Conservation (phyloP, 2,329 filamentous ascomycete species). For the Colletotrichum lini region DNA sequence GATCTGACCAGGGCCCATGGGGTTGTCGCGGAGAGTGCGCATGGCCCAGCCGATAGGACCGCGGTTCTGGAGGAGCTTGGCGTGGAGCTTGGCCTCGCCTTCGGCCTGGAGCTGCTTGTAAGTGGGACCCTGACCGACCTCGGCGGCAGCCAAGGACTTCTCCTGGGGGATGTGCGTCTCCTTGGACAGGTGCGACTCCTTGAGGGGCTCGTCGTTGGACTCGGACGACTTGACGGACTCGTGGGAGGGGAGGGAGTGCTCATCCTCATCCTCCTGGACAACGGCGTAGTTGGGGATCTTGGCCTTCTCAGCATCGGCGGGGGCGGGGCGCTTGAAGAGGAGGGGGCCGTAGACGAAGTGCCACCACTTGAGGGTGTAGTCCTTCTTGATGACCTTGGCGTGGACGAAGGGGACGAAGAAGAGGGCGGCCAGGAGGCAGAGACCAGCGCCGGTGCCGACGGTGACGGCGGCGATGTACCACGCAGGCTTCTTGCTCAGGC, state of each 20-base stretch:
- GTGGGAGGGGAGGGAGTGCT: conserved; percentile 48
- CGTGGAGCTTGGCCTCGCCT: conserved; percentile 71
- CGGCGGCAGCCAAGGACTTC: conserved; percentile 51
- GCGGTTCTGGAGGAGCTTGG: conserved; percentile 71
- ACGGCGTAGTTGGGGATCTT: conserved; percentile 83
- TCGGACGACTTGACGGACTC: conserved; percentile 46
- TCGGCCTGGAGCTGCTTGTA: conserved; percentile 75
- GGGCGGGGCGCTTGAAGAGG: conserved; percentile 72
- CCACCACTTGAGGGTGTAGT: conserved; percentile 75
- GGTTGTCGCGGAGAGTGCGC: conserved; percentile 82
- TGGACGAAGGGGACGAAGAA: conserved; percentile 83
- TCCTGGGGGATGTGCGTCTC: conserved; percentile 53
- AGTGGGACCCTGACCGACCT: conserved; percentile 62
- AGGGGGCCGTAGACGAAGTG: conserved; percentile 74
- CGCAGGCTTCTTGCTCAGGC: conserved; percentile 74
- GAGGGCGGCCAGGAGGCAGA: conserved; percentile 71
- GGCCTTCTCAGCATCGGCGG: conserved; percentile 69
- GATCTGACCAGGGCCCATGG: conserved; percentile 78
- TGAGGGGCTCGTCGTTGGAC: conserved; percentile 60
- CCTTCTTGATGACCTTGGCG: conserved; percentile 77
- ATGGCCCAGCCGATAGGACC: conserved; percentile 88
- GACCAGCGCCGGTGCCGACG: conserved; percentile 73
- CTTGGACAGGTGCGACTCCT: conserved; percentile 50
- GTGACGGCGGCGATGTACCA: conserved; percentile 79
- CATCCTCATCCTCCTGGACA: conserved; percentile 74